Evolutionary conservation across 805 yeast genomes (phyloP), one percentile per base, ranked within the genome.

Genomic region (Danielia oregonensis): DNA sequence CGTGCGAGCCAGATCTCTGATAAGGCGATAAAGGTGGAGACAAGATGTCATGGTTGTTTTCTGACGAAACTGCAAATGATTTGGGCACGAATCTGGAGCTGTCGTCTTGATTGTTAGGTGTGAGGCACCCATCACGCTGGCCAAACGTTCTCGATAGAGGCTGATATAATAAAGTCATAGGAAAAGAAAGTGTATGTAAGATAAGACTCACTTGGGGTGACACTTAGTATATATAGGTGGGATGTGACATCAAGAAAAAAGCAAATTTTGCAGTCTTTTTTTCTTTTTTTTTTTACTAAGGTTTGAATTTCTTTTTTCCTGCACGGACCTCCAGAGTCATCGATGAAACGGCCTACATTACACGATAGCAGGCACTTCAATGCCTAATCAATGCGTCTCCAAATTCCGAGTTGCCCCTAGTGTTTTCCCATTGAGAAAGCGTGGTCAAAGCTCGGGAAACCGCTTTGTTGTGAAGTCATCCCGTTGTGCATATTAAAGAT

Each of bases 51-150:
- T 48, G 52, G 14, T 31, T 37, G 4, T 21, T 29, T 19, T 21
- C 26, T 13, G 18, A 29, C 9, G 10, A 5, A 1, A 19, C 30
- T 7, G 11, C 32, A 15, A 22, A 21, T 3, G 26, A 14, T 14
- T 29, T 29, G 12, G 22, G 11, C 22, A 19, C 22, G 22, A 19
- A 19, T 19, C 9, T 19, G 26, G 25, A 16, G 30, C 21, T 30
- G 34, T 44, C 48, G 16, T 17, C 33, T 32, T 49, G 49, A 24
- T 43, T 38, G 37, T 42, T 51, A 24, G 64, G 65, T 1, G 65
- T 60, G 25, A 59, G 48, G 42, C 64, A 58, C 18, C 65, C 65
- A 16, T 53, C 59, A 35, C 62, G 50, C 37, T 44, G 56, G 36
- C 48, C 52, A 30, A 50, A 39, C 5, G 59, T 48, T 35, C 59